These are phyloP conservation scores for Ophiocordyceps camponoti-saundersi DNA, from an alignment of 2,329 filamentous ascomycete genomes.

Conservation along the genomic window DNA sequence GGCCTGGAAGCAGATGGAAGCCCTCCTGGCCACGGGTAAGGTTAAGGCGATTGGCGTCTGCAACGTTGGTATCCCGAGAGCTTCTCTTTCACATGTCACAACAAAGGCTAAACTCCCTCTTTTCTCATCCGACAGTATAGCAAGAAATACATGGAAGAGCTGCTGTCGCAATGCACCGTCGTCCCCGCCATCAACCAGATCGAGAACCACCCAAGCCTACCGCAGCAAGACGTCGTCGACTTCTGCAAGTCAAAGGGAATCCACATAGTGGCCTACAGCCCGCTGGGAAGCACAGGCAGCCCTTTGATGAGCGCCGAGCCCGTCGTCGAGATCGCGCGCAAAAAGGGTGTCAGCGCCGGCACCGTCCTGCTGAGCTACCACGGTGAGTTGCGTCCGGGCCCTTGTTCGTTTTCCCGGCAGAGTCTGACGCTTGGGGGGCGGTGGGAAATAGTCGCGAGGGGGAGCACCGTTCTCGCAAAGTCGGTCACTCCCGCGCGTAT, in stretches of 20 bases:
- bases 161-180: conserved; percentile 32
- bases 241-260: conserved; percentile 52
- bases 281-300: conserved; percentile 46
- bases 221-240: conserved; percentile 55
- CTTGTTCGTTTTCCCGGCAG: neutral
- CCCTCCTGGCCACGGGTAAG: conserved; percentile 42
- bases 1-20: conserved; percentile 65
- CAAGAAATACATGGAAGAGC: conserved; percentile 35
- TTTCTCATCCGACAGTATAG: conserved; percentile 24
- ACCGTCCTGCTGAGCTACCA: conserved; percentile 57
- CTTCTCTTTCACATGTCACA: no score
- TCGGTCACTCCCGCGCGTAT: conserved; percentile 53
- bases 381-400: conserved; percentile 25
- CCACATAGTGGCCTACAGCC: conserved; percentile 55
- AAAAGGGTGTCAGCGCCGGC: conserved; percentile 41
- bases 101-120: neutral
- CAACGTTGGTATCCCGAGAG: conserved; percentile 23
- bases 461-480: conserved; percentile 56
- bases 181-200: conserved; percentile 55
- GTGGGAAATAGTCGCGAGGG: conserved; percentile 39
- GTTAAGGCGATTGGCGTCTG: conserved; percentile 35
- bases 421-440: neutral
- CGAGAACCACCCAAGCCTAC: conserved; percentile 55
- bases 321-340: conserved; percentile 45
- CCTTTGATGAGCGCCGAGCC: conserved; percentile 47